Evolutionary conservation across 495 filamentous ascomycete species (phyloP).

Genomic region (Xylaria grammica): DNA sequence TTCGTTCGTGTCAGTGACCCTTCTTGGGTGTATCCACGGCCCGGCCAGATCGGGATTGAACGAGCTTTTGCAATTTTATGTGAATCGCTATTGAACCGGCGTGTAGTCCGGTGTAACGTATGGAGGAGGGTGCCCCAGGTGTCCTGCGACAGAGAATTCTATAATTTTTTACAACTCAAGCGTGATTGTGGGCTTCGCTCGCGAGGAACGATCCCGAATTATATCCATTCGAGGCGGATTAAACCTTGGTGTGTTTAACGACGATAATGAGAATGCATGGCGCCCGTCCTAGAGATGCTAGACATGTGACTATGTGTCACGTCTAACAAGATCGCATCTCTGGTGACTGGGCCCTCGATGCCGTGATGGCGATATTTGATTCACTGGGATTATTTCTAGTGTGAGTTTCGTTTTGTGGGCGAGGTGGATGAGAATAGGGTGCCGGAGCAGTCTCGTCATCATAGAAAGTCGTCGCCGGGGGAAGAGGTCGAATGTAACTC

Average conservation of each 20-base stretch:
- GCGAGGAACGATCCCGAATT: background rate
- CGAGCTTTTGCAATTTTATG: background rate
- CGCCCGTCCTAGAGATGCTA: background rate
- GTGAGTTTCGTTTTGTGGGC: background rate
- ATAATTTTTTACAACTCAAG: too few relatives aligned
- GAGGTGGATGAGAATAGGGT: constrained; percentile 11
- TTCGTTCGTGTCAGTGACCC: background rate
- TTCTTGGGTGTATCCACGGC: background rate
- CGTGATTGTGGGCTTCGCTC: background rate
- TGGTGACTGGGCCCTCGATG: background rate
- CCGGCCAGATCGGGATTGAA: background rate
- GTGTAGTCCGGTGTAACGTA: background rate
- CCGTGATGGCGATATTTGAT: background rate
- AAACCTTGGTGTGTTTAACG: background rate
- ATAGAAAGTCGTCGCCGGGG: constrained; percentile 11
- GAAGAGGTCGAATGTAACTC: constrained; percentile 9
- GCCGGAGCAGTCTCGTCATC: constrained; percentile 19
- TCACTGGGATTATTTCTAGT: background rate
- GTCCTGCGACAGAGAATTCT: background rate
- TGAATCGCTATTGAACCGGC: background rate
- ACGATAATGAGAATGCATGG: background rate
- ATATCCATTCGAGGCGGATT: background rate
- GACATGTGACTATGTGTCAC: background rate
- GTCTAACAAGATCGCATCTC: background rate
- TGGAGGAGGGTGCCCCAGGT: background rate